These are phyloP conservation scores for Phlebiopsis flavidoalba DNA, from an alignment of 768 basidiomycete species.

Conservation along the genomic window DNA sequence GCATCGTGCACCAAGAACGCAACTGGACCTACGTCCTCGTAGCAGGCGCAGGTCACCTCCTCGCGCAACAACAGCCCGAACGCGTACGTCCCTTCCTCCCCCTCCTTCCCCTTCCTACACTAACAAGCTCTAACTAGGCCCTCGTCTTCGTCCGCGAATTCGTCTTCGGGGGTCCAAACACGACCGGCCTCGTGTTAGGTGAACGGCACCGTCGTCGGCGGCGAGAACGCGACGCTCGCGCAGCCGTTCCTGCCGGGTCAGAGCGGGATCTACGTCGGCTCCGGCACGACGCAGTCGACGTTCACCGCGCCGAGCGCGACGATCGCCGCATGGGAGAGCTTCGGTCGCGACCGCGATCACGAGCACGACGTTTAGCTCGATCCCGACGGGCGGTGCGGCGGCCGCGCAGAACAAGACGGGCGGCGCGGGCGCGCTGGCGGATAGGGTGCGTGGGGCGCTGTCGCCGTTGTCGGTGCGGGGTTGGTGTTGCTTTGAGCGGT, in stretches of 20 bases:
- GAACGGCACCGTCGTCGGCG: slow-evolving; percentile 36
- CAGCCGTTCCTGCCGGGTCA: slow-evolving; percentile 45
- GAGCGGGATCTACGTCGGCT: slow-evolving; percentile 52
- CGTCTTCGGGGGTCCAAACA: slow-evolving; percentile 47
- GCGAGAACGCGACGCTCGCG: slow-evolving; percentile 43
- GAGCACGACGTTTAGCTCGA: too few species aligned
- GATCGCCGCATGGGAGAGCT: slow-evolving; percentile 25
- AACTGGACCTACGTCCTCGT: slow-evolving; percentile 44
- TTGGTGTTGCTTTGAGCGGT: too few species aligned
- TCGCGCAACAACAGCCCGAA: slow-evolving; percentile 31
- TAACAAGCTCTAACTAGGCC: slow-evolving; percentile 35
- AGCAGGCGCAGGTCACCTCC: slow-evolving; percentile 30
- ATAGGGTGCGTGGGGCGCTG: too few species aligned
- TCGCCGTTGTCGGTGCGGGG: too few species aligned
- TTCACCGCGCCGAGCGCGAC: slow-evolving; percentile 25
- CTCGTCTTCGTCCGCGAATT: slow-evolving; percentile 62
- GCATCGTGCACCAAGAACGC: slow-evolving; percentile 72
- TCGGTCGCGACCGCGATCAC: not conserved
- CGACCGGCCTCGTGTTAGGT: slow-evolving; percentile 36
- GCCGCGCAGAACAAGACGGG: too few species aligned
- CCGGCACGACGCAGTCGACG: slow-evolving; percentile 23
- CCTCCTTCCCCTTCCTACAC: slow-evolving; percentile 19
- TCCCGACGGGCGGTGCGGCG: too few species aligned
- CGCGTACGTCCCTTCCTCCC: slow-evolving; percentile 33
- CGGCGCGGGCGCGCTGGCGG: too few species aligned